These are phyloP conservation scores for Aspergillus pseudoterreus DNA, from an alignment of 2,329 filamentous ascomycete genomes.

Conservation along the genomic window DNA sequence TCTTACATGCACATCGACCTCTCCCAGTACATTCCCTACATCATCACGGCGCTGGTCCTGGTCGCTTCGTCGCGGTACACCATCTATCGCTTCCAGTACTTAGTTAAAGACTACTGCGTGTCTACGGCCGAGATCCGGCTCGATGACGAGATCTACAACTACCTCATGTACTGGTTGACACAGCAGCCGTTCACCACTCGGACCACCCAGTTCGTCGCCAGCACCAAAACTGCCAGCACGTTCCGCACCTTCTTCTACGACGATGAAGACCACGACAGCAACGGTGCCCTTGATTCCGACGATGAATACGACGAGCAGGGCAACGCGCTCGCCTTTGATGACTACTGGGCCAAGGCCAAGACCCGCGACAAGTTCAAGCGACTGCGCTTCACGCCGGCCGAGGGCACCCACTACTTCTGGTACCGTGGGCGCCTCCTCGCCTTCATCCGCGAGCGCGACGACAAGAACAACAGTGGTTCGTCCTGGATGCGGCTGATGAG, in stretches of 20 bases:
- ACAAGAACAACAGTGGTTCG: conserved; percentile 15
- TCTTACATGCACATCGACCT: conserved; percentile 60
- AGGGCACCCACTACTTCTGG: conserved; percentile 67
- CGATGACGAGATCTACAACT: conserved; percentile 71
- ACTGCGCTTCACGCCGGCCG: conserved; percentile 60
- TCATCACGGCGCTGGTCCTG: conserved; percentile 50
- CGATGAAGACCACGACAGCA: conserved; percentile 15
- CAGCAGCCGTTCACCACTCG: conserved; percentile 58
- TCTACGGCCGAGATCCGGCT: conserved; percentile 63
- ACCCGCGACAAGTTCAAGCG: conserved; percentile 33
- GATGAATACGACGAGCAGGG: conserved; percentile 28
- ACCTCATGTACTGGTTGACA: conserved; percentile 67
- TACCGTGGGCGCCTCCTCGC: conserved; percentile 56
- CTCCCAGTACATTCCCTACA: conserved; percentile 58
- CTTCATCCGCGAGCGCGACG: conserved; percentile 27
- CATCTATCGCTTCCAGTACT: conserved; percentile 44
- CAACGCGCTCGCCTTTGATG: conserved; percentile 38
- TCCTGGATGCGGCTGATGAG: conserved; percentile 15
- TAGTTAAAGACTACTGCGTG: conserved; percentile 56
- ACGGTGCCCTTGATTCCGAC: conserved; percentile 18
- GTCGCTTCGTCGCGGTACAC: conserved; percentile 54
- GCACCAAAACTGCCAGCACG: conserved; percentile 49
- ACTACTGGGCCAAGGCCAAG: conserved; percentile 41
- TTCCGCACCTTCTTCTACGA: conserved; percentile 31
- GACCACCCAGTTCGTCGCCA: conserved; percentile 62